Evolutionary conservation across 2,329 filamentous ascomycete species (phyloP).

Genomic region (Colletotrichum brevisporum): DNA sequence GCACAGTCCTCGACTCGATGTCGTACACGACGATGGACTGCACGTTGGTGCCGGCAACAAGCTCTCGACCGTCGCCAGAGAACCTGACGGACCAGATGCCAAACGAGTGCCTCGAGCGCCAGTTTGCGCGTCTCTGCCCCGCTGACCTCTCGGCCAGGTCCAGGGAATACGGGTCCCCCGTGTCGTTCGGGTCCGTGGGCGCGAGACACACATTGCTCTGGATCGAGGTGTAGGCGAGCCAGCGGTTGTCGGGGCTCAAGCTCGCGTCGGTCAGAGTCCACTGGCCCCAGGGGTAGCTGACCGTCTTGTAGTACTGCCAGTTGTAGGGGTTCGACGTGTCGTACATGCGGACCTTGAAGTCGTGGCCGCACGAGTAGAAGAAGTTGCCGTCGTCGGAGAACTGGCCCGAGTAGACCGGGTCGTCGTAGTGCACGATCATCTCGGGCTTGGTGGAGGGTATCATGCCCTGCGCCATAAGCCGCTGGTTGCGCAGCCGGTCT

Average conservation of each 20-base stretch:
- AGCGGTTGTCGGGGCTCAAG: conserved; percentile 90
- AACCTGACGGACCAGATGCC: conserved; percentile 93
- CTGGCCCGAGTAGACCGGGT: conserved; percentile 92
- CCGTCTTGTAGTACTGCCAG: conserved; percentile 96
- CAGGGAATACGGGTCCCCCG: conserved; percentile 83
- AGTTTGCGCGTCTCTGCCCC: conserved; percentile 38
- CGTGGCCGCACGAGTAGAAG: conserved; percentile 92
- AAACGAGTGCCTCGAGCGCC: conserved; percentile 57
- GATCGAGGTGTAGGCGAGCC: conserved; percentile 93
- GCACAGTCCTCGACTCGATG: conserved; percentile 82
- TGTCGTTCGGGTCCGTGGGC: conserved; percentile 86
- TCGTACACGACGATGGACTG: conserved; percentile 91
- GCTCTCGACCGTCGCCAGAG: conserved; percentile 89
- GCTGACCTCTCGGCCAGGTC: conserved; percentile 72
- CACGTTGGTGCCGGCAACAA: conserved; percentile 89
- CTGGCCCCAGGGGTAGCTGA: conserved; percentile 85
- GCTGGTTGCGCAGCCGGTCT: conserved; percentile 72
- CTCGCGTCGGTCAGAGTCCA: conserved; percentile 98
- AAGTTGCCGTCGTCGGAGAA: conserved; percentile 98
- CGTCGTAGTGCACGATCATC: conserved; percentile 88
- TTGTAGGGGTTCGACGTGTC: conserved; percentile 95
- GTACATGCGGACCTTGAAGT: conserved; percentile 97
- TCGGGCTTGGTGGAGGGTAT: conserved; percentile 85
- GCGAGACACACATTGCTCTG: conserved; percentile 87
- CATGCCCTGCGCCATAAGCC: conserved; percentile 72